phyloP scores from a whole-genome alignment of 345 rosid genomes.

The Tarenaya hassleriana region DNA sequence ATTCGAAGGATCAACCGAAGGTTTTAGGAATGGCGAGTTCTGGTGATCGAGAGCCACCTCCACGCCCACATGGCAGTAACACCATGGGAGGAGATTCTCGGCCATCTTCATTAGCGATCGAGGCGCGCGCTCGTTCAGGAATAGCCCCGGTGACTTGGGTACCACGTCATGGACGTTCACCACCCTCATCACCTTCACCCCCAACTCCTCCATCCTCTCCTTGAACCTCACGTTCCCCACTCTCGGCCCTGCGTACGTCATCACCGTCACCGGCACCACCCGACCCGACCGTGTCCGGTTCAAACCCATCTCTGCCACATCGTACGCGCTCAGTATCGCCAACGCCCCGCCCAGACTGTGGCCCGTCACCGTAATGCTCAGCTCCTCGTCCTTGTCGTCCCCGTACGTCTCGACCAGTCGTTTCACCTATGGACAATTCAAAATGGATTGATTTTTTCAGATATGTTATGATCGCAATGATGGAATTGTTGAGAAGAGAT shows the following conservation, averaged over 20 bases:
- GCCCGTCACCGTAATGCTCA: conserved; percentile 74
- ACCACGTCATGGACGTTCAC: conserved; percentile 63
- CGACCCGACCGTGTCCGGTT: conserved; percentile 33
- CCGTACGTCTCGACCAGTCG: conserved; percentile 39
- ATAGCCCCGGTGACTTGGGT: conserved; percentile 62
- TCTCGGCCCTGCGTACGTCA: conserved; percentile 65
- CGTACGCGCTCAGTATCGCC: conserved; percentile 72
- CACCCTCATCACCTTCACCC: conserved; percentile 74
- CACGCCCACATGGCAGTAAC: conserved; percentile 73
- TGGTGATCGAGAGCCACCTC: conserved; percentile 59
- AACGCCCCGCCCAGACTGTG: conserved; percentile 82
- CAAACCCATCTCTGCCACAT: conserved; percentile 56
- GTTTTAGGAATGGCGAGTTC: conserved; percentile 65
- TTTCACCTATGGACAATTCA: too few relatives aligned
- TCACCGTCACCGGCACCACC: conserved; percentile 44
- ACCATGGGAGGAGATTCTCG: conserved; percentile 69
- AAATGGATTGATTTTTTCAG: too few relatives aligned
- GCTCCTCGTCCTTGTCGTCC: conserved; percentile 35
- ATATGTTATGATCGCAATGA: too few relatives aligned
- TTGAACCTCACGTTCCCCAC: conserved; percentile 69
- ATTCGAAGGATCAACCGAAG: conserved; percentile 36
- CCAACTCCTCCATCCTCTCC: conserved; percentile 47
- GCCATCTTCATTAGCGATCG: conserved; percentile 41
- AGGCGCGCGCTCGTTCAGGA: conserved; percentile 52
- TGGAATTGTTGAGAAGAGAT: too few relatives aligned